phyloP scores from a whole-genome alignment of 805 yeast species.

The Suhomyces xylopsoci region DNA sequence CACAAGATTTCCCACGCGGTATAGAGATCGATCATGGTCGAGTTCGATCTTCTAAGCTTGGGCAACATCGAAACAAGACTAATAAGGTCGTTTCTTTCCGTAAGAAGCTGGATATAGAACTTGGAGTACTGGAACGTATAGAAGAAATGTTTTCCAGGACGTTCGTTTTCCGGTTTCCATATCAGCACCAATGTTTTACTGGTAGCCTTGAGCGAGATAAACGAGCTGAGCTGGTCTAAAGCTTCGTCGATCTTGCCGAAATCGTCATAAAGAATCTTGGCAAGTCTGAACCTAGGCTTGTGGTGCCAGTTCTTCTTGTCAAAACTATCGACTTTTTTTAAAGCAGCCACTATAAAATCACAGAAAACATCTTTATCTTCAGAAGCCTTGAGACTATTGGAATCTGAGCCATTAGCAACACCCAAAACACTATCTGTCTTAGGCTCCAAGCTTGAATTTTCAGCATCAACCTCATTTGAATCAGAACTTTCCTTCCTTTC shows the following conservation, averaged over 20 bases:
- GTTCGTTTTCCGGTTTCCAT: slow-evolving; percentile 90
- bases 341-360: slow-evolving; percentile 39
- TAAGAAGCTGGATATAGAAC: slow-evolving; percentile 58
- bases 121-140: slow-evolving; percentile 68
- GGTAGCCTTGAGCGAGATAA: slow-evolving; percentile 64
- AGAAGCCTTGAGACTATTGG: not conserved
- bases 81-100: slow-evolving; percentile 52
- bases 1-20: slow-evolving; percentile 67
- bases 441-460: slow-evolving; percentile 1
- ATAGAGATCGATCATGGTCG: slow-evolving; percentile 67
- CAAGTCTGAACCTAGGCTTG: slow-evolving; percentile 70
- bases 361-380: slow-evolving; percentile 25
- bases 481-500: slow-evolving; percentile 14
- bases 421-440: slow-evolving; percentile 3
- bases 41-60: slow-evolving; percentile 72
- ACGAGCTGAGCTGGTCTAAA: slow-evolving; percentile 55
- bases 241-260: slow-evolving; percentile 54
- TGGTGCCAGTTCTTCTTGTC: slow-evolving; percentile 95
- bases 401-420: not conserved
- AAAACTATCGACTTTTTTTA: slow-evolving; percentile 46
- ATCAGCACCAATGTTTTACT: slow-evolving; percentile 74
- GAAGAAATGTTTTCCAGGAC: slow-evolving; percentile 90
- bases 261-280: slow-evolving; percentile 57
- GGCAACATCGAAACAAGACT: slow-evolving; percentile 60
- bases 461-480: not conserved